Base-by-base conservation (phyloP, 257 asterid genomes). In the Pogostemon cablin region DNA sequence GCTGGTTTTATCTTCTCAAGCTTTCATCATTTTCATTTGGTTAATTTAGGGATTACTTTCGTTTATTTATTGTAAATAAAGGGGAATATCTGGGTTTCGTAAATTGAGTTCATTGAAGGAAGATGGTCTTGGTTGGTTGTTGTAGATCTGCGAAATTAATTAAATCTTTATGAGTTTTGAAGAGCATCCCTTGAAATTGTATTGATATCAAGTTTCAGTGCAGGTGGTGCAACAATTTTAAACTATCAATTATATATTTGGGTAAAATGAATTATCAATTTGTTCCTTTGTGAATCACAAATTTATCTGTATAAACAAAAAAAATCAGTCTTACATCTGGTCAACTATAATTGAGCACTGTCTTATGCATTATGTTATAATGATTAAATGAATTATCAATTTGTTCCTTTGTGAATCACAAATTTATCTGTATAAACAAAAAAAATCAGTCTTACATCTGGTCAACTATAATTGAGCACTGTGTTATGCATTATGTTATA, bases 381-480 rank as follows among this genome's bases (percentile, higher is more conserved):
- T 15, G 17, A 15, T 15, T 15, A 15, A 25, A 25, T 25, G 32
- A 25, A 25, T 25, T 25, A 25, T 25, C 32, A 25, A 25, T 25
- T 25, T 25, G 32, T 25, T 25, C 32, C 32, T 25, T 25, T 25
- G 32, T 17, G 43, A 46, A 53, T 70, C 60, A 41, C 39, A 32
- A 46, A 10, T 15, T 47, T 9, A 63, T 46, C 6, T 17, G 11
- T 75, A 34, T 17, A 38, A 70, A 61, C 40, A 39, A 61, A 25
- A 57, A 42, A 15, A 15, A 15, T 15, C 17, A 15, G 32, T 1
- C 32, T 59, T 64, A 38, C 62, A 61, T 65, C 12, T 37, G 61
- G 56, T 65, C 47, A 47, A 59, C 43, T 59, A 44, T 50, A 73
- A 38, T 46, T 56, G 68, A 50, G 32, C 32, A 25, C 70, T 75